Conservation (phyloP, 2,329 filamentous ascomycete genomes). For the Neocatenulostroma microsporum region DNA sequence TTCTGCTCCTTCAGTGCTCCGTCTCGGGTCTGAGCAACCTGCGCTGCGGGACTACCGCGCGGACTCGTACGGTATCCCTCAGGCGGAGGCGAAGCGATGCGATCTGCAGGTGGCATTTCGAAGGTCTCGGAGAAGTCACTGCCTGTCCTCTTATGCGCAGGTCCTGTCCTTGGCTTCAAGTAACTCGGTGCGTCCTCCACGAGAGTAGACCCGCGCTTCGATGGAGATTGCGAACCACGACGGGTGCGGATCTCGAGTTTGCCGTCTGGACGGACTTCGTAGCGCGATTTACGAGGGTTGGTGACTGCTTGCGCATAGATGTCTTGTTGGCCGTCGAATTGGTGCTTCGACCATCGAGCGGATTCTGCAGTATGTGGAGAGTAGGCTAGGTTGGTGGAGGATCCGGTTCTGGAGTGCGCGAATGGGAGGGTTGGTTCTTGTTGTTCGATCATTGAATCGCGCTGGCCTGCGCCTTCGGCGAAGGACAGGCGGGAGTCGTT, state of each 20-base stretch:
- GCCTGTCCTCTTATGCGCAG: too few species aligned
- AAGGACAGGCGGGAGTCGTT: constrained; percentile 31
- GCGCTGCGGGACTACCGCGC: constrained; percentile 9
- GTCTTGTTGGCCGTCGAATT: constrained; percentile 45
- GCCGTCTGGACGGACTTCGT: constrained; percentile 24
- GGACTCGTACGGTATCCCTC: constrained; percentile 8
- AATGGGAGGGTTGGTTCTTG: constrained; percentile 58
- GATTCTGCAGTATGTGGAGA: constrained; percentile 44
- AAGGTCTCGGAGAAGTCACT: background rate
- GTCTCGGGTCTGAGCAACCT: constrained; percentile 6
- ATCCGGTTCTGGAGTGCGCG: constrained; percentile 64
- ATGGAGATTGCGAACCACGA: constrained; percentile 4
- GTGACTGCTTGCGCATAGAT: constrained; percentile 27
- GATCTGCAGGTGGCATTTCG: background rate
- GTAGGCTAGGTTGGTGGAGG: constrained; percentile 49
- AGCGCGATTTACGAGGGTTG: constrained; percentile 28
- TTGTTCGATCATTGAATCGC: too few species aligned
- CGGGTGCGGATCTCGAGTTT: constrained; percentile 10
- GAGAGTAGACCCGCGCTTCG: background rate
- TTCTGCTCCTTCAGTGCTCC: constrained; percentile 19
- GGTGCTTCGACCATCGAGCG: constrained; percentile 47
- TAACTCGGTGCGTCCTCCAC: background rate
- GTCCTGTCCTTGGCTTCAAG: too few species aligned
- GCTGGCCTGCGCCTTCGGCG: constrained; percentile 23
- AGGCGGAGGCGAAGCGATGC: background rate